Evolutionary conservation across 2,329 filamentous ascomycete genomes (phyloP), one percentile per base, ranked within the genome.

Genomic region (Sporothrix variecibatus): DNA sequence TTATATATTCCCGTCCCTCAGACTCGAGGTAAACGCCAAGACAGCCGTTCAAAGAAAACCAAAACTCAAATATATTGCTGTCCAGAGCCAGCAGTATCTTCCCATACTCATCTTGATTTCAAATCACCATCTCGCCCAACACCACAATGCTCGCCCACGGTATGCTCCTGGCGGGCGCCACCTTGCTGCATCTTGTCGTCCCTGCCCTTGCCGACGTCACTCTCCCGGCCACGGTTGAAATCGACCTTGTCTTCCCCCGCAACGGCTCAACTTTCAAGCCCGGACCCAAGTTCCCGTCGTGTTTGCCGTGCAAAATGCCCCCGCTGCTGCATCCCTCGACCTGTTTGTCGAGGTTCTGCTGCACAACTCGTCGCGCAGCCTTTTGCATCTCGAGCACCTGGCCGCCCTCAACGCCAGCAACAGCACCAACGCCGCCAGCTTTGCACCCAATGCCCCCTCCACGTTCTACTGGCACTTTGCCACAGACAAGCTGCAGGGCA

Each of bases 211-310:
- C 64, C 15, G 64, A 49, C 12, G 23, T 23, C 4, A 49, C 40
- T 3, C 46, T 69, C 8, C 65, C 46, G 26, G 65, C 65, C 43
- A 53, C 65, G 1, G 65, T 69, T 26, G 65, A 69, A 23, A 15
- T 69, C 28, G 65, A 69, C 46, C 65, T 69, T 3, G 46, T 69
- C 65, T 69, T 69, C 28, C 46, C 65, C 20, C 65, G 65, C 28
- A 53, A 31, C 28, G 65, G 46, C 46, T n/a, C 43, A 20, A 34
- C 65, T 6, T 69, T n/a, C 26, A 15, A 4, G 3, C 43, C 65
- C 17, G 26, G 26, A 1, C 46, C 65, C 65, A 53, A 23, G 1
- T 69, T 69, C 46, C 65, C 65, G 28, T 53, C 9, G 46, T 69
- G 9, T 53, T 53, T 38, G 65, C 65, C 46, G 28, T 69, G 4